phyloP scores from a whole-genome alignment of 2,329 filamentous ascomycete species.

The Pestalotiopsis sp. region DNA sequence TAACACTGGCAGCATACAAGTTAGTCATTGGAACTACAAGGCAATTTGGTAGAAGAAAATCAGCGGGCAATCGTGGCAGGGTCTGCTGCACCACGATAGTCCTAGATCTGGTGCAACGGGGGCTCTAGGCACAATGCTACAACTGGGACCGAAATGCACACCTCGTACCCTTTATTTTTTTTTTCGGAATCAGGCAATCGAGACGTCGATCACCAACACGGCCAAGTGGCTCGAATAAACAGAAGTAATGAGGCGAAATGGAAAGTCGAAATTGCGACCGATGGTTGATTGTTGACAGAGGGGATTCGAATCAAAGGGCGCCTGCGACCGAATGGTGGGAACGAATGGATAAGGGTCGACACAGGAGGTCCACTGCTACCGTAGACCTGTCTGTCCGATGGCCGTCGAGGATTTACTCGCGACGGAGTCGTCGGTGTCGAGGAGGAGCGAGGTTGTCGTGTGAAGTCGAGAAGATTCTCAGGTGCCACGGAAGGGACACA shows the following conservation, averaged over 20 bases:
- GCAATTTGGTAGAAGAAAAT: not conserved
- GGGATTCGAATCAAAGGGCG: conserved; percentile 52
- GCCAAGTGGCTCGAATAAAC: conserved; percentile 19
- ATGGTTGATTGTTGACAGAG: not conserved
- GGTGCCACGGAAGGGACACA: conserved; percentile 26
- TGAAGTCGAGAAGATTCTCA: conserved; percentile 23
- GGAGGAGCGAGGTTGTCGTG: conserved; percentile 11
- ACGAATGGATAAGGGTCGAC: conserved; percentile 42
- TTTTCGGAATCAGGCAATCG: not conserved
- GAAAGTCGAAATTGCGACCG: not conserved
- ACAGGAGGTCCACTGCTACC: conserved; percentile 50
- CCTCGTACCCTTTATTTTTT: conserved; percentile 1
- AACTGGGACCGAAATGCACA: conserved; percentile 1
- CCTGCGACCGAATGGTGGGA: conserved; percentile 54
- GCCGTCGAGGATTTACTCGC: conserved; percentile 28
- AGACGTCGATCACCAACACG: not conserved
- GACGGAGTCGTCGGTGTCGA: conserved; percentile 22
- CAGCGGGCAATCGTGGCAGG: not conserved
- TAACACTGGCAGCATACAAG: not conserved
- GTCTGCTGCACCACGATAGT: conserved; percentile 1
- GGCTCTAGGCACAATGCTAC: not conserved
- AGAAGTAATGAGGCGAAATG: conserved; percentile 30
- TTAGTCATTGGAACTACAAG: not conserved
- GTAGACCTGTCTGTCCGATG: conserved; percentile 32
- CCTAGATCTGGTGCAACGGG: not conserved